Conservation (phyloP, 257 asterid genomes). For the Euphrasia confusa region DNA sequence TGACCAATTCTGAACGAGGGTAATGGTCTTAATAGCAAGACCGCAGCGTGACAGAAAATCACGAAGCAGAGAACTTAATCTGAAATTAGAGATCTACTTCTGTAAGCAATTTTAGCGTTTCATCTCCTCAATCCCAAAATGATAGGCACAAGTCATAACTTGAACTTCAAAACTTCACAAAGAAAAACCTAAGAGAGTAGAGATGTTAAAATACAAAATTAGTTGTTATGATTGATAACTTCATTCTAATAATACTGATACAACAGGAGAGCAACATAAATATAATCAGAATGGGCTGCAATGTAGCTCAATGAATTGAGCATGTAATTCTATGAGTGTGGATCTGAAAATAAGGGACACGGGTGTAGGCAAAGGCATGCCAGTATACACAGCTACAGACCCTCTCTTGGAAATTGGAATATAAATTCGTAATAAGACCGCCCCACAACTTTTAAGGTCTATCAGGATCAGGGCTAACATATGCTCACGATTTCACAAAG, state of each 20-base stretch:
- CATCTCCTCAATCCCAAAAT: constrained; percentile 8
- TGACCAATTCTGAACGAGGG: neutral
- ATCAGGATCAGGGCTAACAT: no score
- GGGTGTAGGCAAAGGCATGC: neutral
- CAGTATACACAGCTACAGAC: neutral
- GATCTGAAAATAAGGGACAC: neutral
- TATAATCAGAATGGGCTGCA: neutral
- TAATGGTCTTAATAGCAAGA: neutral
- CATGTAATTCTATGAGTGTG: no score
- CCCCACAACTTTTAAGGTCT: neutral
- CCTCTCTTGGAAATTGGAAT: neutral
- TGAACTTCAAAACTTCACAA: constrained; percentile 9
- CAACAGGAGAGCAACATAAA: neutral
- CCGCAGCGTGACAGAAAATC: neutral
- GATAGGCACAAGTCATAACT: neutral
- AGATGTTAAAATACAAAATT: neutral
- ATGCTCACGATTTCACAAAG: no score
- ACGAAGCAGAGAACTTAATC: neutral
- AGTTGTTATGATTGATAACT: neutral
- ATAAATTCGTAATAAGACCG: neutral
- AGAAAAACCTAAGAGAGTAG: neutral
- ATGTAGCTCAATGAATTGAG: neutral
- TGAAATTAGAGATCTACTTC: neutral
- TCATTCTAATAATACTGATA: neutral
- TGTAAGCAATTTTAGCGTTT: neutral